phyloP scores from a whole-genome alignment of 139 green algal genomes.

The Chlorella sp. region DNA sequence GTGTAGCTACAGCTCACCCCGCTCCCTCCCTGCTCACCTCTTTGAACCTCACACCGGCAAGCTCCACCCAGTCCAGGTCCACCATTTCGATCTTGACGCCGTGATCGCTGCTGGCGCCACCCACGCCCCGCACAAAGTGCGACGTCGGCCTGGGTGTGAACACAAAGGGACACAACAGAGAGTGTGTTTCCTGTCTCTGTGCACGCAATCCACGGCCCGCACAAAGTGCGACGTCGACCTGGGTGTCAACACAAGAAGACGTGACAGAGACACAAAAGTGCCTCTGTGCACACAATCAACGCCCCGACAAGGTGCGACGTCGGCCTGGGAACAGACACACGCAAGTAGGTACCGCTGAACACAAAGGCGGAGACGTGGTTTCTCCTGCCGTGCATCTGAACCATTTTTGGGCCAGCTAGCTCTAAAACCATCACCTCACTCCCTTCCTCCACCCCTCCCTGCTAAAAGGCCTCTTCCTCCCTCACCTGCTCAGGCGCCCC shows the following conservation, averaged over 20 bases:
- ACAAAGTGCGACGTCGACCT: constrained; percentile 11
- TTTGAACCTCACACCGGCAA: constrained; percentile 24
- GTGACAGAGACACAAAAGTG: too few relatives aligned
- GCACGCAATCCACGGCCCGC: constrained; percentile 11
- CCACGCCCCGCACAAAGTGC: constrained; percentile 19
- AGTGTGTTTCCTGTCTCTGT: too few relatives aligned
- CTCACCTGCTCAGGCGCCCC: not conserved
- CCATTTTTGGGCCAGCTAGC: too few relatives aligned
- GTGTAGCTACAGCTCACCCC: too few relatives aligned
- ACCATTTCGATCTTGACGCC: constrained; percentile 17
- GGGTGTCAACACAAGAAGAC: not conserved
- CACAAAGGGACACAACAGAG: not conserved
- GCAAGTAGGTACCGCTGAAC: too few relatives aligned
- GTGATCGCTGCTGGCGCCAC: not conserved
- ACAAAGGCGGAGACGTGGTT: too few relatives aligned
- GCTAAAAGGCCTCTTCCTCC: too few relatives aligned
- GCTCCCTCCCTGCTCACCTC: constrained; percentile 11
- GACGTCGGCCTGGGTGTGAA: not conserved
- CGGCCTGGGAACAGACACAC: too few relatives aligned
- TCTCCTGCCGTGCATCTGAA: too few relatives aligned
- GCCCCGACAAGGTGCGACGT: constrained; percentile 14
- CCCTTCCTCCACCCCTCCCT: too few relatives aligned
- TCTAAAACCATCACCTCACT: too few relatives aligned
- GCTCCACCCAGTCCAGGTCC: constrained; percentile 29
- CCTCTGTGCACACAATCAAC: constrained; percentile 3